phyloP scores from a whole-genome alignment of 1,284 basidiomycete genomes.

The Trametes versicolor region DNA sequence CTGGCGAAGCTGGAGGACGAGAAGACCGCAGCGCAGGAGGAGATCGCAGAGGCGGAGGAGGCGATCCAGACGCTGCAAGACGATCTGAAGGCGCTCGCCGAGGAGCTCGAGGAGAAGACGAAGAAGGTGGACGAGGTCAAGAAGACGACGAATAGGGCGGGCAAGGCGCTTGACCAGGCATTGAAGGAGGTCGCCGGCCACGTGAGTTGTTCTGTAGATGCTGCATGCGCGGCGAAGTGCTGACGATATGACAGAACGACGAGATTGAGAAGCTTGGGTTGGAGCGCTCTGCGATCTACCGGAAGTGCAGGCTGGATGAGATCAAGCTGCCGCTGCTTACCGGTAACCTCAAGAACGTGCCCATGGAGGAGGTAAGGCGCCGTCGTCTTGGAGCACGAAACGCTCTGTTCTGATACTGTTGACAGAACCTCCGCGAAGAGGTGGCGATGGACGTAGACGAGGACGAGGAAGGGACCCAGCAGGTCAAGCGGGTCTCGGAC shows the following conservation, averaged over 20 bases:
- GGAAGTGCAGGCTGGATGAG: slow-evolving; percentile 94
- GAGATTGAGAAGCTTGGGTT: slow-evolving; percentile 91
- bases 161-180: slow-evolving; percentile 84
- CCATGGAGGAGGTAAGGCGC: slow-evolving; percentile 87
- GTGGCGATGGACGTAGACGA: slow-evolving; percentile 93
- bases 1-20: slow-evolving; percentile 66
- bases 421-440: slow-evolving; percentile 81
- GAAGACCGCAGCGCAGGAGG: slow-evolving; percentile 66
- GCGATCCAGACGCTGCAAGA: slow-evolving; percentile 67
- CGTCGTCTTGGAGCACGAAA: slow-evolving; percentile 1
- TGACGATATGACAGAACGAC: slow-evolving; percentile 73
- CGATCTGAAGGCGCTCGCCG: slow-evolving; percentile 71
- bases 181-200: slow-evolving; percentile 90
- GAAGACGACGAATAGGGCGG: slow-evolving; percentile 73
- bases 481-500: slow-evolving; percentile 76
- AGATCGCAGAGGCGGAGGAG: slow-evolving; percentile 72
- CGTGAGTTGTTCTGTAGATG: slow-evolving; percentile 52
- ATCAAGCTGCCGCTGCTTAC: slow-evolving; percentile 83
- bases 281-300: slow-evolving; percentile 89
- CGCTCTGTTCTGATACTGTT: background rate
- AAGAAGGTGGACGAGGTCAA: slow-evolving; percentile 82
- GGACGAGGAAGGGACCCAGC: slow-evolving; percentile 81
- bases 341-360: slow-evolving; percentile 87
- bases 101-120: slow-evolving; percentile 72
- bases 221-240: background rate